A percentile compares a stretch with the other conserved stretches of the same genome.
phyloP scores from a whole-genome alignment of 73 alveolate genomes.

The Paraurostyla sp. region DNA sequence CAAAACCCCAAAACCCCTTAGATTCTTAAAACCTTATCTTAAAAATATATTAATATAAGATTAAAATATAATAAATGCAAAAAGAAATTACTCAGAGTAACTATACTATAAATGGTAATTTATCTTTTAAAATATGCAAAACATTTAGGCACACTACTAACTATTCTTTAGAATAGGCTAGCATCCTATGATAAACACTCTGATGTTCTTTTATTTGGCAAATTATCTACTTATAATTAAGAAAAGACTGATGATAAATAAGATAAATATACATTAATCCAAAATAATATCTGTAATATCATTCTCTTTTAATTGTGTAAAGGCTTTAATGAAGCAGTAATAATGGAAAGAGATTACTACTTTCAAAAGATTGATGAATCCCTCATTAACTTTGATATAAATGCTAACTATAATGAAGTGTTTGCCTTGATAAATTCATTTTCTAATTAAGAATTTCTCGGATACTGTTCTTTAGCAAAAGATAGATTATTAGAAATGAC shows the following conservation, averaged over 20 bases:
- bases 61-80: too few species aligned
- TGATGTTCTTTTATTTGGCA: conserved; percentile 15
- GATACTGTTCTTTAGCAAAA: conserved; percentile 1
- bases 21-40: too few species aligned
- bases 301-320: background rate
- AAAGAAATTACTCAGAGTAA: too few species aligned
- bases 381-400: too few species aligned
- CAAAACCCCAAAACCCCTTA: too few species aligned
- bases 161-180: background rate
- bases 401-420: too few species aligned
- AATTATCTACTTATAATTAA: background rate
- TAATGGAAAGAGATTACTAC: background rate
- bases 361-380: background rate
- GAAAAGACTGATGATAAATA: conserved; percentile 17
- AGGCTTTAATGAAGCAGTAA: conserved; percentile 34
- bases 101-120: too few species aligned
- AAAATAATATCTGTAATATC: background rate
- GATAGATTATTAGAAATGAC: background rate
- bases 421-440: conserved; percentile 4
- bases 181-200: background rate
- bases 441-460: background rate
- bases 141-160: conserved; percentile 23
- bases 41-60: too few species aligned
- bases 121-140: too few species aligned
- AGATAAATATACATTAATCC: background rate